These are phyloP conservation scores for Ilyonectria sp. DNA, from an alignment of 2,329 filamentous ascomycete genomes.

Conservation along the genomic window DNA sequence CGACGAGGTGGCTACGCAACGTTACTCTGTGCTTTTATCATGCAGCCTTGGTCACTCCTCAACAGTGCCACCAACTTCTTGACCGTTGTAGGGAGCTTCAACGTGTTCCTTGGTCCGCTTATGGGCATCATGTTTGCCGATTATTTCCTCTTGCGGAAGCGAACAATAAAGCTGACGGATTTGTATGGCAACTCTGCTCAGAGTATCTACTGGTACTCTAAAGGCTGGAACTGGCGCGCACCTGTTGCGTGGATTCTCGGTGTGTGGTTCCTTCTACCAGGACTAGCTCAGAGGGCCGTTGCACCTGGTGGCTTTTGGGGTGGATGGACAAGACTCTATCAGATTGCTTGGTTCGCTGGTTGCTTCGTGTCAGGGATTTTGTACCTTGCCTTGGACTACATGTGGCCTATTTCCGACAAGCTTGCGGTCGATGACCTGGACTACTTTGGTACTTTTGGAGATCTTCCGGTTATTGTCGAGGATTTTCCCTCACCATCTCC, in stretches of 20 bases:
- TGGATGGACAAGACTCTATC: slow-evolving; percentile 49
- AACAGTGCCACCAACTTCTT: slow-evolving; percentile 22
- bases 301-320: slow-evolving; percentile 29
- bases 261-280: slow-evolving; percentile 40
- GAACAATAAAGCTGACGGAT: slow-evolving; percentile 40
- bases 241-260: slow-evolving; percentile 33
- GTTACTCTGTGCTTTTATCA: slow-evolving; percentile 38
- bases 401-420: slow-evolving; percentile 40
- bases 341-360: slow-evolving; percentile 44
- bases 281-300: slow-evolving; percentile 41
- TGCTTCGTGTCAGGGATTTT: slow-evolving; percentile 36
- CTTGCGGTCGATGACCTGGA: slow-evolving; percentile 44
- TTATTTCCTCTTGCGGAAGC: slow-evolving; percentile 50
- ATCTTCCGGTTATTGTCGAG: slow-evolving; percentile 12
- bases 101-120: slow-evolving; percentile 20
- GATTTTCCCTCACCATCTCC: no score
- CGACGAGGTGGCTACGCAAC: slow-evolving; percentile 12
- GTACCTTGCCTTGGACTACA: slow-evolving; percentile 39
- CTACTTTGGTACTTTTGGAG: slow-evolving; percentile 48
- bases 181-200: slow-evolving; percentile 44
- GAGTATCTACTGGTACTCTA: slow-evolving; percentile 45
- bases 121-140: slow-evolving; percentile 24
- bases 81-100: slow-evolving; percentile 18
- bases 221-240: slow-evolving; percentile 43
- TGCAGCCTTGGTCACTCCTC: slow-evolving; percentile 42